Conservation (phyloP, 768 basidiomycete genomes). For the Tricholoma flavovirens region DNA sequence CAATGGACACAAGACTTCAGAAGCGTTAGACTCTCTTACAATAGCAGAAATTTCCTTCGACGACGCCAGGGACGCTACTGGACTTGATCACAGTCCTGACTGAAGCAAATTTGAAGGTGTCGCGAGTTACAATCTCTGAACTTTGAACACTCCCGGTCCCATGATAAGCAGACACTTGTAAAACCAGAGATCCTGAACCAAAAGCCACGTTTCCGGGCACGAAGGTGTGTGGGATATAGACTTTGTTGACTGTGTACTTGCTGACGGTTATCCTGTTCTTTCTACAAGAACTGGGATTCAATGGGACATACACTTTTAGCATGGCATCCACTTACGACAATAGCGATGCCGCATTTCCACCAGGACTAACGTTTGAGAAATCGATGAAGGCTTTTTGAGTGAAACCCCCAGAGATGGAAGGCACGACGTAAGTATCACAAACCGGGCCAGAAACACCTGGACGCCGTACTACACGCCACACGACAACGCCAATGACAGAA, state of each 20-base stretch:
- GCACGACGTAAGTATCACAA: constrained; percentile 8
- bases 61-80: constrained; percentile 26
- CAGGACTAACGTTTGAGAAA: constrained; percentile 20
- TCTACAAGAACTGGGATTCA: constrained; percentile 6
- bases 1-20: neutral
- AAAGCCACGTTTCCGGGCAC: constrained; percentile 25
- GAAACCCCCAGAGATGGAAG: constrained; percentile 24
- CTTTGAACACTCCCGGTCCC: constrained; percentile 24
- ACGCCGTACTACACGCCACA: constrained; percentile 1
- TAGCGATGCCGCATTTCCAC: constrained; percentile 16
- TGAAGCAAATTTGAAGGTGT: constrained; percentile 27
- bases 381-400: constrained; percentile 20
- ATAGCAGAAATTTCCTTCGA: constrained; percentile 34
- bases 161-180: constrained; percentile 28
- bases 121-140: constrained; percentile 25
- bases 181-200: constrained; percentile 25
- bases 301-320: neutral
- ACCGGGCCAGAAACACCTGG: neutral
- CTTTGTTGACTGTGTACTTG: constrained; percentile 16
- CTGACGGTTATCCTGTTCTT: constrained; percentile 25
- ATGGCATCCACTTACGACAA: constrained; percentile 17
- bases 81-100: constrained; percentile 31
- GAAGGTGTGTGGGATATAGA: constrained; percentile 21
- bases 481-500: neutral
- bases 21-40: constrained; percentile 13